Evolutionary conservation across 768 basidiomycete genomes (phyloP), one percentile per base, ranked within the genome.

Genomic region (Mycena polygramma): DNA sequence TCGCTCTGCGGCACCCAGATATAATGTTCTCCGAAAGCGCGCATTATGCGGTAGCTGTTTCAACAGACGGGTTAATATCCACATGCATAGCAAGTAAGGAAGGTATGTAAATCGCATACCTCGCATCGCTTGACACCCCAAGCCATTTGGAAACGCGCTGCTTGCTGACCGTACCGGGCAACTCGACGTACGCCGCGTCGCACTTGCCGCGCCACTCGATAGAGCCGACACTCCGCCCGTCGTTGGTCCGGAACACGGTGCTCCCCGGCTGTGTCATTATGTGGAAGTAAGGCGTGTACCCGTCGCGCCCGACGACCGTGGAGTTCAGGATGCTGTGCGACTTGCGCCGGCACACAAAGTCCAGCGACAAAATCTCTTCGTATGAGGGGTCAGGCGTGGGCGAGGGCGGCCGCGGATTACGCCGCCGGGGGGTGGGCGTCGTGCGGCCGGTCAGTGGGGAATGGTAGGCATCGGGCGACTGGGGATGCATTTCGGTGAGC

Each of bases 261-360:
- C 43, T 52, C 13, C 22, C 52, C 14, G 45, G 51, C 19, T 6
- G 55, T 7, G 66, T 67, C 64, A 68, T 41, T 39, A 68, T 61
- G 57, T 70, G 67, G 57, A 72, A 63, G 54, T 74, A 72, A 26
- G 69, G 69, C 52, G 54, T 71, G 46, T 2, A 68, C 24, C 54
- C 65, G 41, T 64, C 69, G 51, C 35, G 57, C 8, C 61, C 63
- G 36, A 70, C 73, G 37, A 70, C 70, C 0, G 70, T 69, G 41
- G 52, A 53, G 41, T 70, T 67, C 10, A 71, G 52, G 5, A 71
- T 46, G 55, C 61, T 69, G 51, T n/a, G 57, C 14, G 48, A 20
- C 9, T 61, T 58, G 43, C 57, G 58, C 0, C 52, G 57, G 58
- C 36, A 60, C 13, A 61, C 43, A 22, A 70, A 70, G 8, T 53